Conservation (phyloP, 23 red algal species). For the Cyanidium caldarium region DNA sequence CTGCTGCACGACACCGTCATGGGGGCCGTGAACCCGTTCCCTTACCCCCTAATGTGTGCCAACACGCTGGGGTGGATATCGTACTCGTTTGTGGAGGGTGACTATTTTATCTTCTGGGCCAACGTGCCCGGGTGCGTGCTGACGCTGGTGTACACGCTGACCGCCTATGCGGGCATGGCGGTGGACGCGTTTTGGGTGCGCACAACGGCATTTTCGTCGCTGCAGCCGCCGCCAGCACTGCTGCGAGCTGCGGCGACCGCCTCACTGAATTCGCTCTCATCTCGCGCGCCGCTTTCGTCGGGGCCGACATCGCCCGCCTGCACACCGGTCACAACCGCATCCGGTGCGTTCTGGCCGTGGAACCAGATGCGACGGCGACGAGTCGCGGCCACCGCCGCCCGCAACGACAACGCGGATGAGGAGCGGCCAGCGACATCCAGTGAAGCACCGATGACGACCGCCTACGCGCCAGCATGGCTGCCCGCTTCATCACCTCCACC, state of each 20-base stretch:
- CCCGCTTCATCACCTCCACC: no score
- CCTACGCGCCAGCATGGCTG: not conserved
- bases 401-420: not conserved
- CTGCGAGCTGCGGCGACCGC: not conserved
- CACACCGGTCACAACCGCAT: not conserved
- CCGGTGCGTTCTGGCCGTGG: not conserved
- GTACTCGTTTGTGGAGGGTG: not conserved
- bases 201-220: not conserved
- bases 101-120: conserved; percentile 18
- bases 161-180: not conserved
- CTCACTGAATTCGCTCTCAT: not conserved
- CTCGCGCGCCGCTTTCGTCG: not conserved
- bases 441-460: not conserved
- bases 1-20: not conserved
- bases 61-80: conserved; percentile 16
- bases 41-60: conserved; percentile 14
- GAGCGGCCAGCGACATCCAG: not conserved
- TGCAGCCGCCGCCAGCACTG: not conserved
- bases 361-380: not conserved
- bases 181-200: not conserved
- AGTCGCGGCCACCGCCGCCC: not conserved
- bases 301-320: no score
- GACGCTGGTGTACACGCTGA: not conserved
- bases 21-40: conserved; percentile 8
- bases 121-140: conserved; percentile 13